Base-by-base conservation (phyloP, 306 rosid species). In the Pachyrhizus erosus region DNA sequence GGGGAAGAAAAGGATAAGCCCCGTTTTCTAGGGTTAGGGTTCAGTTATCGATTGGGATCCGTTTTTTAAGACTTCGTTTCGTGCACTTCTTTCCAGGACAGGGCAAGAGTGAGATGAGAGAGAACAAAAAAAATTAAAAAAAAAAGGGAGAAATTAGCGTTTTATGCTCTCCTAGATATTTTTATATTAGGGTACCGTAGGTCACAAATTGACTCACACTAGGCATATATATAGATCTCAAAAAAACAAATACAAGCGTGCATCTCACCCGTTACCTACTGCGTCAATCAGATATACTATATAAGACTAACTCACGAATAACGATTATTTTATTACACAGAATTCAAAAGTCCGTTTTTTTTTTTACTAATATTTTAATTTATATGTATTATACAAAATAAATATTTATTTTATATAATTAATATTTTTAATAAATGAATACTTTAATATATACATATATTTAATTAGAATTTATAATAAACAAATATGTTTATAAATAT, bases 11-110 rank as follows among this genome's bases (percentile, higher is more conserved):
- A 77, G 79, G 94, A 88, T 89, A 88, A 93, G 94, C 80, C 87
- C 88, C 86, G 89, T 76, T 67, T 80, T 80, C 84, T 85, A 85
- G 89, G 91, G 91, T 89, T 90, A 90, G 91, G 89, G 94, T 89
- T 88, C 92, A 91, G 94, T 90, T 87, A 85, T 90, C 75, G 80
- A 81, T 84, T 83, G 65, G 84, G 94, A 93, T 96, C 94, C 90
- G 86, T 68, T 90, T 87, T 91, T 82, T 67, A 12, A 79, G 88
- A 86, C 82, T 66, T 82, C 46, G 57, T 80, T 82, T 84, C 65
- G 76, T 80, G 82, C 85, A 82, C 88, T 84, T 89, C 78, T 91
- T 82, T 91, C 92, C 69, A 8, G 83, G 64, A 26, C 24, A 62
- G 20, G 46, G 12, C 3, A 48, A 42, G 45, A 49, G 75, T 3